Conservation (phyloP, 345 rosid species). For the Eucalyptus leucophloia region DNA sequence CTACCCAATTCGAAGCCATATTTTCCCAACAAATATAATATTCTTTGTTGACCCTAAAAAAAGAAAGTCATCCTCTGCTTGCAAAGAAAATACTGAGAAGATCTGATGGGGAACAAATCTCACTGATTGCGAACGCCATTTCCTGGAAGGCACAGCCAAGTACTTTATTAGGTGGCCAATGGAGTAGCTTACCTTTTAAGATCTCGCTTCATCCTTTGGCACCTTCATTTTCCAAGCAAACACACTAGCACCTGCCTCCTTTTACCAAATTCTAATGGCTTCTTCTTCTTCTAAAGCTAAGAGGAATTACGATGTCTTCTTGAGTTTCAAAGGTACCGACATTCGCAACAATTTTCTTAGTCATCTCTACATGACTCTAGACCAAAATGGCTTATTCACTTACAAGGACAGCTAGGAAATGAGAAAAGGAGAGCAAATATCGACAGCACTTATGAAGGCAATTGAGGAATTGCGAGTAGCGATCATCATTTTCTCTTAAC, state of each 20-base stretch:
- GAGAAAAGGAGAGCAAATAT: neutral
- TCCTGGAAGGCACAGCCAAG: no score
- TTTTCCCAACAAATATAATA: no score
- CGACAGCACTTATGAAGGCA: neutral
- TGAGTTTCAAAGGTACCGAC: neutral
- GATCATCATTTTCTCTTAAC: neutral
- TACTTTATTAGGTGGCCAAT: no score
- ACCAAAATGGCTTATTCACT: neutral
- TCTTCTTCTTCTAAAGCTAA: neutral
- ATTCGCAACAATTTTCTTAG: neutral
- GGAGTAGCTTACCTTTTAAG: no score
- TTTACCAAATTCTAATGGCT: neutral
- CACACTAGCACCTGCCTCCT: no score
- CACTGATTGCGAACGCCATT: rapidly evolving
- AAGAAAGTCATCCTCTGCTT: no score
- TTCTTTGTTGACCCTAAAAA: no score
- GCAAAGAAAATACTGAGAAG: no score
- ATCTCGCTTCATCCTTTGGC: no score
- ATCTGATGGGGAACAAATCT: no score
- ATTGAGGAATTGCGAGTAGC: neutral
- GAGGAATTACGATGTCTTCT: neutral
- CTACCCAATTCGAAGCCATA: no score
- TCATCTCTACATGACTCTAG: neutral
- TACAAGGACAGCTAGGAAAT: neutral
- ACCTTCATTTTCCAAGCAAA: no score